phyloP scores from a whole-genome alignment of 805 yeast genomes.

The Yamadazyma nakazawae region DNA sequence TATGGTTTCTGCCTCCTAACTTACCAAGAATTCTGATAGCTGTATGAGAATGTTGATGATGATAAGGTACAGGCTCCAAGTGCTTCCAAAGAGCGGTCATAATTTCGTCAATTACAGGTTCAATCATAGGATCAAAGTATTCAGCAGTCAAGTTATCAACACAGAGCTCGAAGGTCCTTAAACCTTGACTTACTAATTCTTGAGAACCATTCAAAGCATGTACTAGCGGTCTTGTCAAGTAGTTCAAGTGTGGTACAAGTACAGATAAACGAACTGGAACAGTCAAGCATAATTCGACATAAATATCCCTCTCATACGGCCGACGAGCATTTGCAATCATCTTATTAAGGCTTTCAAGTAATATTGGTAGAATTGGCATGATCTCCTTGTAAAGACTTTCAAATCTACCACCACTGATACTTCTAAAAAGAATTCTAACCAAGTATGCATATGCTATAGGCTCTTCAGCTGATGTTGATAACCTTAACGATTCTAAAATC shows the following conservation, averaged over 20 bases:
- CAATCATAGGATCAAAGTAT: constrained; percentile 94
- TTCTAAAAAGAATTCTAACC: constrained; percentile 83
- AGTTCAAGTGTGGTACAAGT: constrained; percentile 86
- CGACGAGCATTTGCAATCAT: constrained; percentile 78
- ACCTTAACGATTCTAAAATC: constrained; percentile 73
- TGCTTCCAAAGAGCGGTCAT: constrained; percentile 92
- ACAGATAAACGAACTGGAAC: constrained; percentile 95
- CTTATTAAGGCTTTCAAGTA: constrained; percentile 80
- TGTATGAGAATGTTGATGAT: constrained; percentile 92
- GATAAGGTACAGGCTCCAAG: constrained; percentile 86
- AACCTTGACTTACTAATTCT: constrained; percentile 90
- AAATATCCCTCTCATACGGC: constrained; percentile 88
- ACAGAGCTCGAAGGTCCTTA: constrained; percentile 90
- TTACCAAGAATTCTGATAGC: constrained; percentile 92
- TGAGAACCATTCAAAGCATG: constrained; percentile 86
- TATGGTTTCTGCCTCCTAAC: constrained; percentile 92
- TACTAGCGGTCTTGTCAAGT: constrained; percentile 86
- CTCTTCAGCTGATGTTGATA: constrained; percentile 82
- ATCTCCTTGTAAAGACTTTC: constrained; percentile 91
- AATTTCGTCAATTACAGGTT: constrained; percentile 92
- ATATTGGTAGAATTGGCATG: constrained; percentile 81
- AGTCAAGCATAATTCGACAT: constrained; percentile 90
- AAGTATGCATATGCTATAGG: constrained; percentile 88
- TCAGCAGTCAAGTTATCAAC: constrained; percentile 96
- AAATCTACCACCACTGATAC: constrained; percentile 96